Evolutionary conservation across 2,329 filamentous ascomycete genomes (phyloP).

Genomic region (Neonectria coccinea): DNA sequence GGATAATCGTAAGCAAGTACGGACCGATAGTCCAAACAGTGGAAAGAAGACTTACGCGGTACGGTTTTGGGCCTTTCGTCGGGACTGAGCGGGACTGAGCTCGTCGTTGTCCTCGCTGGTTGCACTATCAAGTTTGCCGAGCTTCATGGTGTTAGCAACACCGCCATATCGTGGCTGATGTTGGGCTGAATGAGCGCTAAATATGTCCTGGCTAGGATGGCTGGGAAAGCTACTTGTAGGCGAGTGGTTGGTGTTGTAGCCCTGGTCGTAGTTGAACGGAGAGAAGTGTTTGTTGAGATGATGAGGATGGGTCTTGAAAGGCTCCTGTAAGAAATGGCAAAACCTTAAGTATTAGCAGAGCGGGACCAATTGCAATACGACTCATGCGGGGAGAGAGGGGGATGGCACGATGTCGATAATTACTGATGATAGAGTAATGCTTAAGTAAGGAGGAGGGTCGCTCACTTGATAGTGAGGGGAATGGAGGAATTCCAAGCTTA

Average conservation of each 20-base stretch:
- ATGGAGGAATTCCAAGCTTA: conserved; percentile 34
- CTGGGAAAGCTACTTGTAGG: conserved; percentile 60
- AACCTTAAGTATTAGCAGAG: conserved; percentile 17
- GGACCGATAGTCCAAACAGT: not conserved
- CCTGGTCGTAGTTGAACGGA: conserved; percentile 55
- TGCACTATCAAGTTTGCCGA: conserved; percentile 48
- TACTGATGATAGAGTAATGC: conserved; percentile 45
- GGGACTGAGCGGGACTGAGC: conserved; percentile 67
- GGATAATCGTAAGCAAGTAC: not conserved
- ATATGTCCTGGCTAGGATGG: conserved; percentile 58
- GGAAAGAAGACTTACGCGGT: conserved; percentile 64
- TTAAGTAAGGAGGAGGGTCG: conserved; percentile 48
- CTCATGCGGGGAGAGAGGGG: conserved; percentile 27
- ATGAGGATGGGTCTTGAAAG: conserved; percentile 59
- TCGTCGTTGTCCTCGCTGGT: conserved; percentile 69
- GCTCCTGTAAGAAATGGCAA: conserved; percentile 54
- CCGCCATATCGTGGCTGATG: conserved; percentile 43
- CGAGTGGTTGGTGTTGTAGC: conserved; percentile 53
- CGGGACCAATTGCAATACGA: not conserved
- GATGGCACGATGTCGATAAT: not conserved
- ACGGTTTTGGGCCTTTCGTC: conserved; percentile 71
- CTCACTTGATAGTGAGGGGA: conserved; percentile 34
- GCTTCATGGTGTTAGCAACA: conserved; percentile 33
- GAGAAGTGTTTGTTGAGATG: conserved; percentile 58
- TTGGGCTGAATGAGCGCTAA: conserved; percentile 39